Base-by-base conservation (phyloP, 2,329 filamentous ascomycete species). In the Lizonia empirigonia region DNA sequence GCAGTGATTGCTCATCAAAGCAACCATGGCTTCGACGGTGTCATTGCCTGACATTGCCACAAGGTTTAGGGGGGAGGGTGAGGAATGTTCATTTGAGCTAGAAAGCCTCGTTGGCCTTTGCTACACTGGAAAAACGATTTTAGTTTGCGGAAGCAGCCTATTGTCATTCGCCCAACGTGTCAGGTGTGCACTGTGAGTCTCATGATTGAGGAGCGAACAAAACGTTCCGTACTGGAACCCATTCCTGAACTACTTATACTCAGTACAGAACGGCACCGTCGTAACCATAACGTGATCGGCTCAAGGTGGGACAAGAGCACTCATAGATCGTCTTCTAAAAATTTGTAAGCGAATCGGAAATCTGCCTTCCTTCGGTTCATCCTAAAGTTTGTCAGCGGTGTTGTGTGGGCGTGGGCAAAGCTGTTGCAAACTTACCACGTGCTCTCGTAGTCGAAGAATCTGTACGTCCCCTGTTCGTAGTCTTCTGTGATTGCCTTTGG, bases 401-500 rank as follows among this genome's bases (percentile, higher is more conserved):
- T 19, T 19, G 15, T 38, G 13, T 13, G 16, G 18, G 26, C 4
- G 15, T 3, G 27, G 15, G 15, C 7, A 32, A 13, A 3, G n/a
- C 9, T 20, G 15, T 12, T 9, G 5, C 32, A 19, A 20, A 44
- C 50, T 65, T 77, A 97, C 94, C 94, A 99, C 69, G 94, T 99
- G 75, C 90, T 96, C 77, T 99, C 94, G 72, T 99, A 99, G 76
- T 99, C 94, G 75, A 99, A 99, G 80, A 99, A 99, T 41, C 94
- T 87, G 79, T 99, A 99, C 19, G 94, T 99, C 57, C 94, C 94
- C 76, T 99, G 94, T 77, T 99, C 94, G 70, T 91, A 97, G 76
- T 99, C 94, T 75, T 99, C 94, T 0, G 94, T 97, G 69, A 99
- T 99, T 64, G 87, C 92, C 80, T 99, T 99, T 15, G 94, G 94